phyloP scores from a whole-genome alignment of 208 protist species.

The Trypanosoma conorhini region DNA sequence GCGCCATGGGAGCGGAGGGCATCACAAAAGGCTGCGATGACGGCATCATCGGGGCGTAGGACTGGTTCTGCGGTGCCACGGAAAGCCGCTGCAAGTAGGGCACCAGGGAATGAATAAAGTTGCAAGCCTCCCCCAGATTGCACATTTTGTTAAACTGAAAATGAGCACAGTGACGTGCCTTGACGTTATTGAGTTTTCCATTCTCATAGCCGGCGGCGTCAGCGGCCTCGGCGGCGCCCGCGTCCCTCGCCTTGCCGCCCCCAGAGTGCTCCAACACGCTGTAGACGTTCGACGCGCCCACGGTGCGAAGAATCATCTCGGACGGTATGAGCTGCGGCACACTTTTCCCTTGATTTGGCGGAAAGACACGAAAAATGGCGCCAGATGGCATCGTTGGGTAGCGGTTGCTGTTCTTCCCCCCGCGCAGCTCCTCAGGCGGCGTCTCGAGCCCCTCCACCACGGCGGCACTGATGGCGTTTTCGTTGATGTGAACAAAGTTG shows the following conservation, averaged over 20 bases:
- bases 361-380: slow-evolving; percentile 49
- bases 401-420: slow-evolving; percentile 48
- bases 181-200: slow-evolving; percentile 23
- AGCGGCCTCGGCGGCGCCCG: neutral
- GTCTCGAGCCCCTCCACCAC: slow-evolving; percentile 15
- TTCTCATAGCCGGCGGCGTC: neutral
- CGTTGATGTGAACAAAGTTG: slow-evolving; percentile 66
- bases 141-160: slow-evolving; percentile 86
- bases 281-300: slow-evolving; percentile 39
- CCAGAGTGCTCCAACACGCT: slow-evolving; percentile 17
- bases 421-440: slow-evolving; percentile 33
- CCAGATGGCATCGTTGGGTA: slow-evolving; percentile 54
- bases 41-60: neutral
- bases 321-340: slow-evolving; percentile 54
- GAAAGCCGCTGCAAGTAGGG: slow-evolving; percentile 53
- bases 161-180: slow-evolving; percentile 70
- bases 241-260: neutral
- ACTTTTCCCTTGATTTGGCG: slow-evolving; percentile 54
- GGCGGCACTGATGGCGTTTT: slow-evolving; percentile 45
- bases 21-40: neutral
- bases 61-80: slow-evolving; percentile 7
- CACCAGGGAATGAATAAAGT: slow-evolving; percentile 75
- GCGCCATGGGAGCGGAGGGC: neutral
- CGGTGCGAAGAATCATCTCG: slow-evolving; percentile 56
- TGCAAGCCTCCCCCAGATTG: slow-evolving; percentile 51